Evolutionary conservation across 495 filamentous ascomycete species (phyloP), one percentile per base, ranked within the genome.

Genomic region (Podospora pseudopauciseta): DNA sequence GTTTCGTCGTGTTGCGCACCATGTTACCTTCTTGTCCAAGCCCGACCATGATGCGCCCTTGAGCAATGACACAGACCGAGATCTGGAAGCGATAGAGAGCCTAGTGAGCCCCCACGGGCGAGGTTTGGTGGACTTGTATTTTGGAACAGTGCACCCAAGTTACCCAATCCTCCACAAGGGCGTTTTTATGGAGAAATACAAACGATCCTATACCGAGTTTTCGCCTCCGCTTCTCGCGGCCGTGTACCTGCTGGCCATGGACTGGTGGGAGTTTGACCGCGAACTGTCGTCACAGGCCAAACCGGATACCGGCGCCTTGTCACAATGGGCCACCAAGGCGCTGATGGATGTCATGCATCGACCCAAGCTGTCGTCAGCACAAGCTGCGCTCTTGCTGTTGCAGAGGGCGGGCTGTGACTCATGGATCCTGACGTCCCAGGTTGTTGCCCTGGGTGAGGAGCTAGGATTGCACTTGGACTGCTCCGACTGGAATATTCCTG

Each of bases 101-200:
- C 73, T 90, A 68, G 88, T 94, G 34, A 84, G 84, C 56, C 88
- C 89, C 4, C 88, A 92, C 73, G 91, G 90, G 16, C 81, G 85
- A 60, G 84, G 85, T 0, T 74, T 93, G 73, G 84, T 93, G 59
- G 86, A 90, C 55, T 81, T 91, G 65, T 94, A 90, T 80, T 91
- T 93, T 68, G 84, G 86, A 53, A 84, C 86, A 62, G 86, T 94
- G 49, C 92, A 94, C 75, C 90, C 90, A 0, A 89, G 86, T 64
- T 91, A 91, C 73, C 91, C 91, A 15, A 89, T 94, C 69, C 80
- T 92, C 55, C 86, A 92, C 74, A 91, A 93, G 75, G 83, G 86
- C 71, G 82, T 89, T 16, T 92, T 92, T 73, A 83, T 91, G 57
- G 88, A 91, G 69, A 87, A 90, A 64, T 88, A 91, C 70, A 78